Percentiles rank a stretch among this genome's conserved stretches.
Evolutionary conservation across 2,329 filamentous ascomycete species (phyloP).

Genomic region (Fusarium acutatum): DNA sequence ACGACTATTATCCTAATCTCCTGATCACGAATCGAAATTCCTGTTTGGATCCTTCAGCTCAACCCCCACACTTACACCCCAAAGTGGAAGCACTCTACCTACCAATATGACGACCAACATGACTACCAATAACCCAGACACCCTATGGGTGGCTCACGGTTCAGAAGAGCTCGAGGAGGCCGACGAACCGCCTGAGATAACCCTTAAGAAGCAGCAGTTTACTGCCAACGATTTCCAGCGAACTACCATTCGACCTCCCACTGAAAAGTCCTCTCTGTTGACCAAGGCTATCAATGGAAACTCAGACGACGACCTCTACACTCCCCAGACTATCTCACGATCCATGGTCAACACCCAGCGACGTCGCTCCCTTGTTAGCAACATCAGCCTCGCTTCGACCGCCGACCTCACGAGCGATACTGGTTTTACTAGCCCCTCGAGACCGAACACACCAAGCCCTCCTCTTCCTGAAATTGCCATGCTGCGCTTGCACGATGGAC

Average conservation of each 20-base stretch:
- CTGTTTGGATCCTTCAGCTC: slow-evolving; percentile 13
- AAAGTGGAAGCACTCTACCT: slow-evolving; percentile 42
- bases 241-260: slow-evolving; percentile 57
- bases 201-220: slow-evolving; percentile 39
- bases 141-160: slow-evolving; percentile 47
- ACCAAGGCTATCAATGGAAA: slow-evolving; percentile 82
- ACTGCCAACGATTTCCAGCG: slow-evolving; percentile 54
- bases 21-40: slow-evolving; percentile 9
- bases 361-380: slow-evolving; percentile 78
- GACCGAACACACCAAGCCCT: slow-evolving; percentile 88
- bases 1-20: neutral
- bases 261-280: slow-evolving; percentile 79
- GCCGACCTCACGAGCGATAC: slow-evolving; percentile 96
- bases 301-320: slow-evolving; percentile 64
- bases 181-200: slow-evolving; percentile 85
- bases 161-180: slow-evolving; percentile 77
- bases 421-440: slow-evolving; percentile 87
- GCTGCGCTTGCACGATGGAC: slow-evolving; percentile 50
- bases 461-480: slow-evolving; percentile 71
- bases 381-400: slow-evolving; percentile 81
- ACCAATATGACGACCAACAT: slow-evolving; percentile 49
- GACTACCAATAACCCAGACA: slow-evolving; percentile 41
- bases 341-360: slow-evolving; percentile 50
- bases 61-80: slow-evolving; percentile 20
- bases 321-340: slow-evolving; percentile 44